Evolutionary conservation across 2,329 filamentous ascomycete genomes (phyloP).

Genomic region (Calonectria hawksworthii): DNA sequence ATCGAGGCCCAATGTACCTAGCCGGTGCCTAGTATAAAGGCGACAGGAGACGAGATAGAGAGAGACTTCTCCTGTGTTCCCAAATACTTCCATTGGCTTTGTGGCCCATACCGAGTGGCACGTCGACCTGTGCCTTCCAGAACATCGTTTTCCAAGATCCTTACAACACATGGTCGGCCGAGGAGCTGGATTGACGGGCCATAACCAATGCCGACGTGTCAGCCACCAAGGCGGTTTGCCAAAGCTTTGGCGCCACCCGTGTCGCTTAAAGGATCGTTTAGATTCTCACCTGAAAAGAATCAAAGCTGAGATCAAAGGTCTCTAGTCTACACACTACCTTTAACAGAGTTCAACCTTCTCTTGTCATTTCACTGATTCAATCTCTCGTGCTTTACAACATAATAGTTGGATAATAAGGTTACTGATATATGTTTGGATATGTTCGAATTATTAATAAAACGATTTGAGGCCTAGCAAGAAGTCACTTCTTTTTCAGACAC

Average conservation of each 20-base stretch:
- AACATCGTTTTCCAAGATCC: neutral
- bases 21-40: too few relatives aligned
- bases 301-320: neutral
- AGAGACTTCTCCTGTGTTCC: neutral
- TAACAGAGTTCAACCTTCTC: too few relatives aligned
- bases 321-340: neutral
- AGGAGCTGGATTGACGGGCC: neutral
- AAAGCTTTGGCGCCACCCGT: neutral
- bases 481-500: too few relatives aligned
- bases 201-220: neutral
- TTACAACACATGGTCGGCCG: neutral
- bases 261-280: neutral
- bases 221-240: neutral
- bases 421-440: too few relatives aligned
- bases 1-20: too few relatives aligned
- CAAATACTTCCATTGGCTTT: too few relatives aligned
- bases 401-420: too few relatives aligned
- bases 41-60: too few relatives aligned
- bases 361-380: too few relatives aligned
- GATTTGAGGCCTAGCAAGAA: too few relatives aligned
- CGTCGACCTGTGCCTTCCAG: neutral
- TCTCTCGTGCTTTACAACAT: too few relatives aligned
- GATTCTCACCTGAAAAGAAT: neutral
- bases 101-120: neutral
- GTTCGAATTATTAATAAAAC: too few relatives aligned